Conservation (phyloP, 352 stramenopile genomes). For the Pythium phragmitis region DNA sequence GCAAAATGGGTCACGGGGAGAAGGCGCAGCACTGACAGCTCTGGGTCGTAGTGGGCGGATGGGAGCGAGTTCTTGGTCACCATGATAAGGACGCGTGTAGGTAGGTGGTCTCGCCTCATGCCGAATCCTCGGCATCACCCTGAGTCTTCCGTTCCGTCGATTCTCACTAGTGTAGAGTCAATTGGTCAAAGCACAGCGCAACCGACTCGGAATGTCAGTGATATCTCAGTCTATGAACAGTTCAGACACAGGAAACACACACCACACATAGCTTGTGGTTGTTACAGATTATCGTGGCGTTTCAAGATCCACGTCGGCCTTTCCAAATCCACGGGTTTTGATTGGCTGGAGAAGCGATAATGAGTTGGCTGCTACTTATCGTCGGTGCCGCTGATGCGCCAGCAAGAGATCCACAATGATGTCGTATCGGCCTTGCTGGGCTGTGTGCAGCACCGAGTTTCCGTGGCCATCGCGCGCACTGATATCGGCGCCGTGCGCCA, state of each 20-base stretch:
- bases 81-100: not conserved
- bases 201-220: too few species aligned
- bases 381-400: not conserved
- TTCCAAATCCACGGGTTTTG: not conserved
- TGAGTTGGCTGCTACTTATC: too few species aligned
- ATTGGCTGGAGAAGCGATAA: not conserved
- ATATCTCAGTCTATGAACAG: not conserved
- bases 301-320: not conserved
- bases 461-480: constrained; percentile 4
- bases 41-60: not conserved
- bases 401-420: constrained; percentile 22
- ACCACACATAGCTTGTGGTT: not conserved
- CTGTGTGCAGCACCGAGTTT: constrained; percentile 10
- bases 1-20: too few species aligned
- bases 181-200: too few species aligned
- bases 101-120: not conserved
- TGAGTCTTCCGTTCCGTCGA: not conserved
- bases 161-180: not conserved
- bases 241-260: not conserved
- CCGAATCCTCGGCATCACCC: too few species aligned
- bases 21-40: too few species aligned
- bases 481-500: constrained; percentile 11
- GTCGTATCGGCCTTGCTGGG: constrained; percentile 12
- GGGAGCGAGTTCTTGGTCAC: constrained; percentile 13
- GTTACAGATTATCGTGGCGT: not conserved